Percentiles rank a stretch among this genome's conserved stretches.
These are phyloP conservation scores for Alternaria ventricosa DNA, from an alignment of 2,329 filamentous ascomycete species.

Conservation along the genomic window DNA sequence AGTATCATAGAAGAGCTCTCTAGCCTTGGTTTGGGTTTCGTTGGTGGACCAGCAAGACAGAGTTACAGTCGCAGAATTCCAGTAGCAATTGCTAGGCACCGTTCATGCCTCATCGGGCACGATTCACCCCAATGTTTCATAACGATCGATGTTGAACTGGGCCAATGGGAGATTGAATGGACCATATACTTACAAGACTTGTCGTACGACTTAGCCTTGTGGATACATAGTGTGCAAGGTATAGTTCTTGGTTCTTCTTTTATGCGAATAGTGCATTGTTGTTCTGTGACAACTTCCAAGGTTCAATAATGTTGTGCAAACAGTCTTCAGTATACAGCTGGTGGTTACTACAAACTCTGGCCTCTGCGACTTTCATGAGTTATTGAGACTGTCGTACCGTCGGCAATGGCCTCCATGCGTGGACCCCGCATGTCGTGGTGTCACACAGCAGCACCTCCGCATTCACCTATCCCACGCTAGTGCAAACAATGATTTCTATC, in stretches of 20 bases:
- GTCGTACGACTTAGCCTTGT: not conserved
- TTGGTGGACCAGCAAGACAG: not conserved
- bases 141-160: not conserved
- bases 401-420: not conserved
- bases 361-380: not conserved
- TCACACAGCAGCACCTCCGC: not conserved
- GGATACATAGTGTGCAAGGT: not conserved
- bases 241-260: not conserved
- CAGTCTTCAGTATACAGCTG: not conserved
- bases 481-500: not conserved
- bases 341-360: not conserved
- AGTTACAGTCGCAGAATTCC: not conserved
- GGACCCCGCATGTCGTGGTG: not conserved
- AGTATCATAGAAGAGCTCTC: not conserved
- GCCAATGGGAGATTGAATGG: not conserved
- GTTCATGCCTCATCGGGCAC: not conserved
- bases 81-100: not conserved
- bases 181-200: not conserved
- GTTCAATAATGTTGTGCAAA: not conserved
- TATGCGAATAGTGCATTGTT: not conserved
- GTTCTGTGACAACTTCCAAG: not conserved
- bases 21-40: not conserved
- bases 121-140: not conserved
- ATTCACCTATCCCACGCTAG: not conserved
- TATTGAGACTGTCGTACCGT: not conserved